phyloP scores from a whole-genome alignment of 2,329 filamentous ascomycete genomes.

The Alternaria incomplexa region DNA sequence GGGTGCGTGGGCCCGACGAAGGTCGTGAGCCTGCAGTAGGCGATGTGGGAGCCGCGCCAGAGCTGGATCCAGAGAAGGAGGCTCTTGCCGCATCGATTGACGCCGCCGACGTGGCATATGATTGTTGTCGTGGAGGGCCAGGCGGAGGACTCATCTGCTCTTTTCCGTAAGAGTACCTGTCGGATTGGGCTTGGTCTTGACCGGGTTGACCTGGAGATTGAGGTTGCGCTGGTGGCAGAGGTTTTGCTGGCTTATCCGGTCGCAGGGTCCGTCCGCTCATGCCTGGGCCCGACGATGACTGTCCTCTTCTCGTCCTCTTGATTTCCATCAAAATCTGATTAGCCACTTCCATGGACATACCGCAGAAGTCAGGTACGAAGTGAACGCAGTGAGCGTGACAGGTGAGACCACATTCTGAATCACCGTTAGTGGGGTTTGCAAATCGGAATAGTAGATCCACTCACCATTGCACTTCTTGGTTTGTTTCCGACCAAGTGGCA shows the following conservation, averaged over 20 bases:
- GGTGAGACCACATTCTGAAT: constrained; percentile 83
- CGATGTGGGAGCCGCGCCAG: constrained; percentile 52
- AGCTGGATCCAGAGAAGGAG: constrained; percentile 49
- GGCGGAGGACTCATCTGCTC: constrained; percentile 49
- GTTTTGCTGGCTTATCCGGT: constrained; percentile 50
- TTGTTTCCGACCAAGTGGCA: constrained; percentile 94
- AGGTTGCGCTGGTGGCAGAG: constrained; percentile 49
- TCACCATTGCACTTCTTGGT: constrained; percentile 87
- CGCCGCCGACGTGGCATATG: constrained; percentile 49
- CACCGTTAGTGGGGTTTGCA: constrained; percentile 26
- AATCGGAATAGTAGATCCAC: constrained; percentile 24
- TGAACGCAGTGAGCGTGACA: constrained; percentile 92
- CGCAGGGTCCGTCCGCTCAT: constrained; percentile 52
- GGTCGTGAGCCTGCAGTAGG: constrained; percentile 55
- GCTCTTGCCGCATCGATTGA: constrained; percentile 57
- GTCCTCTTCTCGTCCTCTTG: constrained; percentile 76
- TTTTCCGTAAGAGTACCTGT: constrained; percentile 58
- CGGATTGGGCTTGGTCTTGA: constrained; percentile 50
- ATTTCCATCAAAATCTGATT: constrained; percentile 92
- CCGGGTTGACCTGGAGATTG: constrained; percentile 40
- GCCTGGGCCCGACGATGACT: constrained; percentile 58
- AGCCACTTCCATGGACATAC: constrained; percentile 97
- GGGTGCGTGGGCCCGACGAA: constrained; percentile 55
- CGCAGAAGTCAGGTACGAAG: constrained; percentile 96
- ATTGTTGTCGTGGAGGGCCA: constrained; percentile 47